These are phyloP conservation scores for Solanum virginianum DNA, from an alignment of 257 asterid species.

Conservation along the genomic window DNA sequence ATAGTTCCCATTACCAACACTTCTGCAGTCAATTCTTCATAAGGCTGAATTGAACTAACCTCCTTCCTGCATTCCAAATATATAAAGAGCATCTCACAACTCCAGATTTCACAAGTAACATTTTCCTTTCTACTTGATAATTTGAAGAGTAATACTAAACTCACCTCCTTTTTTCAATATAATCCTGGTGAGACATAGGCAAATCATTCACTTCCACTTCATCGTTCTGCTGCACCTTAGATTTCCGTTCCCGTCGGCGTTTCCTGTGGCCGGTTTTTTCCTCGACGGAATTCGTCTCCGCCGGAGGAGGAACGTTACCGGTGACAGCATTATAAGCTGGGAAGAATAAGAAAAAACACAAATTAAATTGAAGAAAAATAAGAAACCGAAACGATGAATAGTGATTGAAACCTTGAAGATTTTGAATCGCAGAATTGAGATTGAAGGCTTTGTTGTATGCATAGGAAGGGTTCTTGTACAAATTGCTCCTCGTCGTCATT, in stretches of 20 bases:
- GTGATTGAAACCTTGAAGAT: slow-evolving; percentile 38
- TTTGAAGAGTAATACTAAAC: background rate
- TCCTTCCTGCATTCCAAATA: slow-evolving; percentile 46
- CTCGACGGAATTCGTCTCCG: slow-evolving; percentile 8
- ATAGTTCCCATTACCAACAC: slow-evolving; percentile 34
- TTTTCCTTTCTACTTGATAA: background rate
- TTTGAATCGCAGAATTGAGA: slow-evolving; percentile 69
- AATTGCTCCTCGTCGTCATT: slow-evolving; percentile 57
- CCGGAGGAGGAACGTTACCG: slow-evolving; percentile 31
- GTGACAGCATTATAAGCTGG: slow-evolving; percentile 56
- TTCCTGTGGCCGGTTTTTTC: slow-evolving; percentile 12
- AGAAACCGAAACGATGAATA: background rate
- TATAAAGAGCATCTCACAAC: background rate
- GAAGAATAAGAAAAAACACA: background rate
- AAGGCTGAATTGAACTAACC: slow-evolving; percentile 33
- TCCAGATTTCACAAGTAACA: background rate
- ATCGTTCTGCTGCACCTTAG: slow-evolving; percentile 9
- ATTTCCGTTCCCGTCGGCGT: slow-evolving; percentile 31
- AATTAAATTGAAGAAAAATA: background rate
- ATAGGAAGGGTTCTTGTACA: slow-evolving; percentile 67
- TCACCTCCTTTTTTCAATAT: slow-evolving; percentile 56
- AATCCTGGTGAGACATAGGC: slow-evolving; percentile 75
- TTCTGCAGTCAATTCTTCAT: slow-evolving; percentile 48
- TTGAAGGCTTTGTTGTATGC: slow-evolving; percentile 59
- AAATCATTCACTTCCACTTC: slow-evolving; percentile 27